Base-by-base conservation (phyloP, 495 filamentous ascomycete genomes). In the Trichoderma reesei region DNA sequence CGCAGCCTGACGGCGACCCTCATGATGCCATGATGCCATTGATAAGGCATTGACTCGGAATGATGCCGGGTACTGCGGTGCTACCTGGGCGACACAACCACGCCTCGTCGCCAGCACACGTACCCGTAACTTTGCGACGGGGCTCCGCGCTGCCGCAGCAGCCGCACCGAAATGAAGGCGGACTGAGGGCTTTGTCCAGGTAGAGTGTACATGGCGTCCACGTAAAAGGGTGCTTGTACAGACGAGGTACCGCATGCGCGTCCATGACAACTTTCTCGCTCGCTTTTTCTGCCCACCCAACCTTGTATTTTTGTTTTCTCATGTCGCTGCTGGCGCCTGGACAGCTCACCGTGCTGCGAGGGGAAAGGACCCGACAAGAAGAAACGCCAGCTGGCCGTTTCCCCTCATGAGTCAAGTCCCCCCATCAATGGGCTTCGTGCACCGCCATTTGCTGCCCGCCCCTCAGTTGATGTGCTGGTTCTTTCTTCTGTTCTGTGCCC, bases 261-360 rank as follows among this genome's bases (percentile, higher is more conserved):
- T 20, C 44, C 44, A 48, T n/a, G 44, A 26, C 44, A 48, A 16
- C n/a, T 16, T 16, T 44, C 46, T 1, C 1, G 13, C 44, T 6
- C 13, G n/a, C 44, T 0, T 18, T 48, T 48, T 48, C 6, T n/a
- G 9, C 14, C 16, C 18, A 20, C 14, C 44, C 46, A 26, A 18
- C 46, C 18, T 34, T n/a, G 13, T 4, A 33, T 56, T 34, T 56
- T 14, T 34, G 18, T n/a, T n/a, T n/a, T n/a, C n/a, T n/a, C n/a
- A n/a, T n/a, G n/a, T n/a, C n/a, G 20, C 42, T 46, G 42, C 42
- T 46, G 42, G 51, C 51, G 51, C 51, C 31, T 56, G 51, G 51
- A 56, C 51, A 56, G 46, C 46, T 51, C 46, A 51, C 46, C 46
- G n/a, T 51, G 46, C 46, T 51, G 46, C n/a, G 46, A 51, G 46